Percentiles rank a stretch among this genome's conserved stretches.
phyloP scores from a whole-genome alignment of 305 asterid species.

The Fraxinus floribunda region DNA sequence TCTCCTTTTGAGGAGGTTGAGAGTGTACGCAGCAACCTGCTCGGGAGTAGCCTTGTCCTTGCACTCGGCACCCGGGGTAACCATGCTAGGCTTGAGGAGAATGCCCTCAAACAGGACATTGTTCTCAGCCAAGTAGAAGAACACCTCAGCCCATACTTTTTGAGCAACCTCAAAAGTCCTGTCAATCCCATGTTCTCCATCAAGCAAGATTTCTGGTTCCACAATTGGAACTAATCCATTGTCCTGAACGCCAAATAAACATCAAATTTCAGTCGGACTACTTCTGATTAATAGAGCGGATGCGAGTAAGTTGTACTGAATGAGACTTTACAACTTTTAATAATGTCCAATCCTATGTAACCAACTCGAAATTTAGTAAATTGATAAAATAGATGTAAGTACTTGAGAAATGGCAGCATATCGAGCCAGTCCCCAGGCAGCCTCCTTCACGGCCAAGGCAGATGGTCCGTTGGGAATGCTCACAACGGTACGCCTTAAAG shows the following conservation, averaged over 20 bases:
- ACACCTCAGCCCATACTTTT: slow-evolving; percentile 59
- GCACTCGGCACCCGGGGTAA: slow-evolving; percentile 64
- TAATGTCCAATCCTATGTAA: not conserved
- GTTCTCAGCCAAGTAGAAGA: slow-evolving; percentile 56
- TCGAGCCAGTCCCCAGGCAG: slow-evolving; percentile 70
- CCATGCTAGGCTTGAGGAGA: slow-evolving; percentile 65
- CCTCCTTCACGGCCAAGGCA: slow-evolving; percentile 62
- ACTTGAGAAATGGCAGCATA: slow-evolving; percentile 63
- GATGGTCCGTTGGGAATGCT: slow-evolving; percentile 69
- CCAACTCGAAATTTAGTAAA: not conserved
- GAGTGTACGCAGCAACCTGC: slow-evolving; percentile 53
- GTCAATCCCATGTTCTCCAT: slow-evolving; percentile 59
- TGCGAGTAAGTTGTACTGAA: not conserved
- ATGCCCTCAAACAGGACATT: slow-evolving; percentile 56
- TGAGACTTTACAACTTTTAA: not conserved
- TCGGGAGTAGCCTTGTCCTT: slow-evolving; percentile 53
- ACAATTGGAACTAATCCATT: slow-evolving; percentile 61
- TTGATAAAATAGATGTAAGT: not conserved
- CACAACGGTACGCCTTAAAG: slow-evolving; percentile 60
- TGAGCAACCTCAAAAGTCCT: slow-evolving; percentile 57
- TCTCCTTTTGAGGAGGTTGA: slow-evolving; percentile 46
- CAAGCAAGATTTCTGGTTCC: slow-evolving; percentile 60
- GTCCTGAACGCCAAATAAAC: slow-evolving; percentile 27
- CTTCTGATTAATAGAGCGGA: not conserved
- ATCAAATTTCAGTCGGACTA: not conserved